phyloP scores from a whole-genome alignment of 1,284 basidiomycete species.

The Trametes hirsuta region DNA sequence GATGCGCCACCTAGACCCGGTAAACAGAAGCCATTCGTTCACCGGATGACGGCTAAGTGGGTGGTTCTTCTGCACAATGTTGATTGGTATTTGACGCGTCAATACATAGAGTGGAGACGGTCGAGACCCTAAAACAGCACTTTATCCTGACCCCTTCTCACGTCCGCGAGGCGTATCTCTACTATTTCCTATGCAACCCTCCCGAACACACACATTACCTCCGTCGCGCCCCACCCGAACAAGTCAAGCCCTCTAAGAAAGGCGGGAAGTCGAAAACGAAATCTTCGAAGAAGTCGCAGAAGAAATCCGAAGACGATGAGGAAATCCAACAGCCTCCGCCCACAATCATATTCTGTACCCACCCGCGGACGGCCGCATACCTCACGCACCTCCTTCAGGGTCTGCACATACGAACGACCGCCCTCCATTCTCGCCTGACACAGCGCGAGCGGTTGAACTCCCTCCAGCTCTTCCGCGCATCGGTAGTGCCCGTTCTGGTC shows the following conservation, averaged over 20 bases:
- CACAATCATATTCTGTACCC: conserved; percentile 95
- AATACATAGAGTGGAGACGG: conserved; percentile 77
- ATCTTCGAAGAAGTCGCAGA: conserved; percentile 41
- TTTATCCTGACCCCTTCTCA: conserved; percentile 96
- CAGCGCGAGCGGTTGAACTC: conserved; percentile 88
- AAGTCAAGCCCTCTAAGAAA: conserved; percentile 34
- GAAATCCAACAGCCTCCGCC: conserved; percentile 74
- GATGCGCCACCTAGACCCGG: conserved; percentile 77
- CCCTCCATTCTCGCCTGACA: conserved; percentile 91
- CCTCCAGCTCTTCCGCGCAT: conserved; percentile 86
- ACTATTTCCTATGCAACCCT: conserved; percentile 87
- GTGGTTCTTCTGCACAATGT: conserved; percentile 30
- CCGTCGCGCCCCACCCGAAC: conserved; percentile 62
- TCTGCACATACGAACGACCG: conserved; percentile 82
- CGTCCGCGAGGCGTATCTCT: conserved; percentile 92
- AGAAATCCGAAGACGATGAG: conserved; percentile 46
- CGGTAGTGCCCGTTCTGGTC: conserved; percentile 88
- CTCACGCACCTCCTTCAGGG: conserved; percentile 82
- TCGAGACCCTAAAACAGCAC: conserved; percentile 83
- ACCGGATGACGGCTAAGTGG: conserved; percentile 80
- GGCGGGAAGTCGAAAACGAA: conserved; percentile 29
- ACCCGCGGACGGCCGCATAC: conserved; percentile 88
- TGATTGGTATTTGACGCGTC: background rate
- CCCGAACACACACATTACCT: conserved; percentile 76
- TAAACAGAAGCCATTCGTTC: conserved; percentile 87